A percentile compares a stretch with the other conserved stretches of the same genome.
These are phyloP conservation scores for Ophiocordyceps robertsii DNA, from an alignment of 2,329 filamentous ascomycete genomes.

Conservation along the genomic window DNA sequence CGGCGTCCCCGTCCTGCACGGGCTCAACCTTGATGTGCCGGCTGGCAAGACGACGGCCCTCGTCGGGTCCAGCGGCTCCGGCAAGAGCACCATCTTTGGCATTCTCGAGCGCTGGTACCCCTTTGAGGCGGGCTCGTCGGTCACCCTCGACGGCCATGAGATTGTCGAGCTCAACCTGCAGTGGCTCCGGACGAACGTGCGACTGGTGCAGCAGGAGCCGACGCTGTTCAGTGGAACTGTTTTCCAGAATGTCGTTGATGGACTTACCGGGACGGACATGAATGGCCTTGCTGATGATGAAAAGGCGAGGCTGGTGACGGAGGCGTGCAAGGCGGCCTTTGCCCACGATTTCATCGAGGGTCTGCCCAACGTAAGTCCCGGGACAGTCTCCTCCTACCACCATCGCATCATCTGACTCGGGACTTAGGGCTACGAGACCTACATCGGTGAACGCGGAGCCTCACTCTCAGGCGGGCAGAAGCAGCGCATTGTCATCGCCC, in stretches of 20 bases:
- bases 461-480: slow-evolving; percentile 55
- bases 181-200: slow-evolving; percentile 38
- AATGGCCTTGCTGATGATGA: slow-evolving; percentile 24
- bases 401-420: background rate
- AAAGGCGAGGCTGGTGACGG: slow-evolving; percentile 27
- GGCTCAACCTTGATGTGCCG: slow-evolving; percentile 27
- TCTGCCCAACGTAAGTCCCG: slow-evolving; percentile 22
- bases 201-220: slow-evolving; percentile 40
- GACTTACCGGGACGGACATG: slow-evolving; percentile 25
- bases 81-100: slow-evolving; percentile 44
- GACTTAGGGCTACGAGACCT: slow-evolving; percentile 41
- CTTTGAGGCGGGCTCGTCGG: slow-evolving; percentile 24
- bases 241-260: slow-evolving; percentile 37
- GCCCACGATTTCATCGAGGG: slow-evolving; percentile 38
- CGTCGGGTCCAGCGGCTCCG: slow-evolving; percentile 43
- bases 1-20: slow-evolving; percentile 29
- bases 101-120: slow-evolving; percentile 48
- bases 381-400: background rate
- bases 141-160: slow-evolving; percentile 29
- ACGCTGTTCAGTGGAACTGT: slow-evolving; percentile 39
- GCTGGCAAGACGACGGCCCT: slow-evolving; percentile 37
- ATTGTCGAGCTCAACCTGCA: slow-evolving; percentile 31
- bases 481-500: slow-evolving; percentile 53
- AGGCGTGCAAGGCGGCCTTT: slow-evolving; percentile 35
- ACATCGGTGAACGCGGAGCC: slow-evolving; percentile 50